phyloP scores from a whole-genome alignment of 345 rosid genomes.

The Kernera saxatilis region DNA sequence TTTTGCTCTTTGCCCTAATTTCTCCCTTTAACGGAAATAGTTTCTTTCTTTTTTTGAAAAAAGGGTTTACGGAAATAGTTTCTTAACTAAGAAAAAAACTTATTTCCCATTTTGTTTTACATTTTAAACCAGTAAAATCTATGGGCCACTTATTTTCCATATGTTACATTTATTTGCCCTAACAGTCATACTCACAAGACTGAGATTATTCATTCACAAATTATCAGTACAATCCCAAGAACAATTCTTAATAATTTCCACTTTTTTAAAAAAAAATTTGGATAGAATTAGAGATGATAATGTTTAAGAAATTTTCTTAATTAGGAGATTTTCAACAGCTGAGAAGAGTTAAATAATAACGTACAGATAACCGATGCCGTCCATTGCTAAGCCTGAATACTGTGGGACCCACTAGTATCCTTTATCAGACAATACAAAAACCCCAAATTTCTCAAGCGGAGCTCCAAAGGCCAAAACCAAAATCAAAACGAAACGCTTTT shows the following conservation, averaged over 20 bases:
- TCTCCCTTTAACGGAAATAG: neutral
- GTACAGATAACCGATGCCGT: slow-evolving; percentile 24
- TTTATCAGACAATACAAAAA: slow-evolving; percentile 9
- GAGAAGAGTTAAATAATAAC: slow-evolving; percentile 7
- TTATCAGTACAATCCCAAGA: no score
- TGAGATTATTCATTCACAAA: no score
- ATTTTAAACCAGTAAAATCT: neutral
- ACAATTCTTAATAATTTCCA: neutral
- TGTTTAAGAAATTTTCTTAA: neutral
- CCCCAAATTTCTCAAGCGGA: neutral
- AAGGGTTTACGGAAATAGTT: neutral
- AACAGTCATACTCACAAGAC: neutral
- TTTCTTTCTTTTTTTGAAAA: no score
- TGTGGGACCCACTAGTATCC: slow-evolving; percentile 20
- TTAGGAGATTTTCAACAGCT: neutral
- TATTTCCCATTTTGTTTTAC: neutral
- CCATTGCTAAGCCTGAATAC: slow-evolving; percentile 9
- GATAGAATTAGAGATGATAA: no score
- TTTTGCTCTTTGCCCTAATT: neutral
- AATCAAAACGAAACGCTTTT: slow-evolving; percentile 23
- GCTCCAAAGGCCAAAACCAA: neutral
- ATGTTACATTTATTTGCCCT: neutral
- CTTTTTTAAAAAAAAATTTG: no score
- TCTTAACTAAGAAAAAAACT: neutral
- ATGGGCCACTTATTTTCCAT: neutral